A percentile compares a stretch with the other conserved stretches of the same genome.
Evolutionary conservation across 2,329 filamentous ascomycete species (phyloP).

Genomic region (Colletotrichum tropicale): DNA sequence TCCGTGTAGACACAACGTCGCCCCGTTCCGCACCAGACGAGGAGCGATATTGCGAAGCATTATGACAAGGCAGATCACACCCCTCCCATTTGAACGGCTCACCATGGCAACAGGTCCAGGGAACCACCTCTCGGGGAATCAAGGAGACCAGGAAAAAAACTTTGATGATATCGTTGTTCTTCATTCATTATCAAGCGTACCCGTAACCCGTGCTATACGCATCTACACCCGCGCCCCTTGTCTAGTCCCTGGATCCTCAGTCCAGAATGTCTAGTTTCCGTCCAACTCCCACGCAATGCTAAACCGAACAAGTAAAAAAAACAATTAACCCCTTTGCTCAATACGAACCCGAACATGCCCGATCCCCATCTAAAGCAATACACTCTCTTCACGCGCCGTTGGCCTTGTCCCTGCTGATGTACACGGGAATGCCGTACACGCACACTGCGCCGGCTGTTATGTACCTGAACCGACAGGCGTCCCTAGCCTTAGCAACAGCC

Average conservation of each 20-base stretch:
- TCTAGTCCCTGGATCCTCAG: background rate
- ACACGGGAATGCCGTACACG: slow-evolving; percentile 94
- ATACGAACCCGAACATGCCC: background rate
- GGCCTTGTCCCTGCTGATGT: slow-evolving; percentile 54
- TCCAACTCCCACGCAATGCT: background rate
- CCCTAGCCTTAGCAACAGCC: slow-evolving; percentile 76
- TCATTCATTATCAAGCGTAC: background rate
- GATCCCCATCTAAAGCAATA: background rate
- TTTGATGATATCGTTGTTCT: background rate
- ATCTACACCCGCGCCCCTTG: background rate
- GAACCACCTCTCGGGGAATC: background rate
- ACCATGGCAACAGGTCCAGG: background rate
- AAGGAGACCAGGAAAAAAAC: background rate
- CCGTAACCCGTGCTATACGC: background rate
- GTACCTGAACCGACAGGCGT: slow-evolving; percentile 86
- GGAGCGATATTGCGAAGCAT: background rate
- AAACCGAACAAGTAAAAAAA: background rate
- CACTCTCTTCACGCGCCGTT: background rate
- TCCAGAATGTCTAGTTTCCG: background rate
- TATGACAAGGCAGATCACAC: background rate
- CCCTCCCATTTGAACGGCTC: background rate
- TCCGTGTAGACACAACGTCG: background rate
- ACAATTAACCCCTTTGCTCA: background rate
- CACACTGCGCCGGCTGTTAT: slow-evolving; percentile 93
- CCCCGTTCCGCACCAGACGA: background rate